phyloP scores from a whole-genome alignment of 805 yeast species.

The Wickerhamomyces ciferrii region DNA sequence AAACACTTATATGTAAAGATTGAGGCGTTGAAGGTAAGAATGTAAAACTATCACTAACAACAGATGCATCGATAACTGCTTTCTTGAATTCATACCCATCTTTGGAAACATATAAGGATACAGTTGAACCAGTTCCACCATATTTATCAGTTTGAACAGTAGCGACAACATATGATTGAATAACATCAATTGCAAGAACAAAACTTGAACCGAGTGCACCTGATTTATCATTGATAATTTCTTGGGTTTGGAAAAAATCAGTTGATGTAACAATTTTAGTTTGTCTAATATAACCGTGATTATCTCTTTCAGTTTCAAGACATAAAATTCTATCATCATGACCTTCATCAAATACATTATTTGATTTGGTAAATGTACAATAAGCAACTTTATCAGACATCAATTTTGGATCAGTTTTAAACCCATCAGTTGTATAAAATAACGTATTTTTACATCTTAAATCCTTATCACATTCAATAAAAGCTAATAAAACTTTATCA shows the following conservation, averaged over 20 bases:
- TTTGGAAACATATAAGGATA: constrained; percentile 23
- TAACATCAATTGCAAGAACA: constrained; percentile 25
- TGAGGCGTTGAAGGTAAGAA: constrained; percentile 31
- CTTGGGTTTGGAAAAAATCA: constrained; percentile 37
- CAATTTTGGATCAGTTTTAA: constrained; percentile 27
- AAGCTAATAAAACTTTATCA: constrained; percentile 32
- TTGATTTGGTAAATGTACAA: constrained; percentile 26
- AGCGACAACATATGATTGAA: constrained; percentile 30
- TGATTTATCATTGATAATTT: constrained; percentile 25
- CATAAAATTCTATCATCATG: constrained; percentile 31
- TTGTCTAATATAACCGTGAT: constrained; percentile 27
- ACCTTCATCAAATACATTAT: constrained; percentile 16
- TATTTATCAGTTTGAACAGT: constrained; percentile 18
- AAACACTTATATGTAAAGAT: constrained; percentile 35
- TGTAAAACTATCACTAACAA: constrained; percentile 18
- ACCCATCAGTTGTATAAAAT: constrained; percentile 42
- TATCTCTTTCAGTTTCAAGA: constrained; percentile 36
- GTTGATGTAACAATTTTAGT: constrained; percentile 27
- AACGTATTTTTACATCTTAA: constrained; percentile 27
- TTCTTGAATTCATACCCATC: constrained; percentile 27
- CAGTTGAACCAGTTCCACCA: constrained; percentile 17
- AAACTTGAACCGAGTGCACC: constrained; percentile 23
- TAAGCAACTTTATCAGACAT: constrained; percentile 22
- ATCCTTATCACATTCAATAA: constrained; percentile 15
- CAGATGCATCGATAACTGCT: constrained; percentile 25